Conservation (phyloP, 225 moss, liverwort and hornwort genomes). For the Pleurozium schreberi region DNA sequence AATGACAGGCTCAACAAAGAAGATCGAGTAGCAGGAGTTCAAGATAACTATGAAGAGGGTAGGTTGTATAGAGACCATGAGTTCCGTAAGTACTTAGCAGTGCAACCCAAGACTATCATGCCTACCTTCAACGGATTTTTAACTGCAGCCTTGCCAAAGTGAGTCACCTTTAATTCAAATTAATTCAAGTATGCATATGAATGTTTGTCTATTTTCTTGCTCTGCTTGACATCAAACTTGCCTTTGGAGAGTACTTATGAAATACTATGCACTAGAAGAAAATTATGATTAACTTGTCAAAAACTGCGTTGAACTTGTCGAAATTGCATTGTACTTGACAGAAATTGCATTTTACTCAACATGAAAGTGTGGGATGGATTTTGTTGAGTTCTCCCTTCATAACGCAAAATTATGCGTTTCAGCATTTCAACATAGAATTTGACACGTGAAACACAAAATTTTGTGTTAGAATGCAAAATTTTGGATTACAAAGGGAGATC, state of each 20-base stretch:
- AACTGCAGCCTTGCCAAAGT: background rate
- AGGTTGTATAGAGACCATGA: conserved; percentile 3
- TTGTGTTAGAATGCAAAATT: no score
- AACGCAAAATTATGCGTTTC: no score
- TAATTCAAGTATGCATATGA: rapidly evolving
- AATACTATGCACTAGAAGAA: no score
- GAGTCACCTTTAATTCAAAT: background rate
- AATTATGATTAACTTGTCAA: no score
- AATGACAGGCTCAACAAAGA: conserved; percentile 1
- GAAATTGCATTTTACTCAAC: no score
- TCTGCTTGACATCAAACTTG: background rate
- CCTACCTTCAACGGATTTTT: background rate
- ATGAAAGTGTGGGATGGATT: no score
- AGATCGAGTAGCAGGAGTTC: background rate
- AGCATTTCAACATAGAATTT: no score
- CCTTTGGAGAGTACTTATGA: rapidly evolving
- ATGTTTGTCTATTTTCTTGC: rapidly evolving
- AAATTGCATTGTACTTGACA: no score
- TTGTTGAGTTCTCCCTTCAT: no score
- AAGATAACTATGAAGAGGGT: conserved; percentile 11
- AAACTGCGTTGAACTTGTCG: no score
- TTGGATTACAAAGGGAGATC: no score
- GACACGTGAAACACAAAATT: no score
- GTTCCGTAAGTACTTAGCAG: background rate
- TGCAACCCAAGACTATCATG: background rate